Conservation (phyloP, 768 basidiomycete species). For the Inosperma sp. region DNA sequence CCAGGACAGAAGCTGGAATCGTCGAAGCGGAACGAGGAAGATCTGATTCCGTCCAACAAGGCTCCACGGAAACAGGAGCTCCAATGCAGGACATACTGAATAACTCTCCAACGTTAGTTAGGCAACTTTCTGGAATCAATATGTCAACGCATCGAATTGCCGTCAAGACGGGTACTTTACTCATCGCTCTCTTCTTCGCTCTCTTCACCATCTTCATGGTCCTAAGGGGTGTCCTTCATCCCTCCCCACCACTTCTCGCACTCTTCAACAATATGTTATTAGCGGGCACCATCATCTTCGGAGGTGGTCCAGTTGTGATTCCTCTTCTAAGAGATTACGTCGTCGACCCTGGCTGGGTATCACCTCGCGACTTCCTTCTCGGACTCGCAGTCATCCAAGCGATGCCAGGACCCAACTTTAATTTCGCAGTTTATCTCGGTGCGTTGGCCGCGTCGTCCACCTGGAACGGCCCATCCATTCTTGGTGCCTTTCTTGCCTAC, state of each 20-base stretch:
- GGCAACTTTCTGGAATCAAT: constrained; percentile 14
- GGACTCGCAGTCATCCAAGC: constrained; percentile 49
- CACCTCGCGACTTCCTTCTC: constrained; percentile 49
- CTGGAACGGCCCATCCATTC: constrained; percentile 29
- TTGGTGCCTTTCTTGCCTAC: constrained; percentile 45
- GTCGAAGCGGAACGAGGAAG: constrained; percentile 6
- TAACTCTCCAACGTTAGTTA: background rate
- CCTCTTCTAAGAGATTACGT: constrained; percentile 49
- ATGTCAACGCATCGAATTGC: constrained; percentile 24
- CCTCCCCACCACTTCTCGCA: constrained; percentile 27
- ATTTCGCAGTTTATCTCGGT: constrained; percentile 50
- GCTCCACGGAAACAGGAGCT: background rate
- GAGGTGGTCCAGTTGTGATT: constrained; percentile 55
- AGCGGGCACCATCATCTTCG: constrained; percentile 47
- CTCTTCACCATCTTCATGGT: constrained; percentile 28
- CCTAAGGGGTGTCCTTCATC: constrained; percentile 23
- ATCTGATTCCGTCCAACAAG: background rate
- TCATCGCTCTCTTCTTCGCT: constrained; percentile 26
- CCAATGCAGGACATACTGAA: background rate
- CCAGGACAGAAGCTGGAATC: constrained; percentile 7
- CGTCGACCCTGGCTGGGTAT: constrained; percentile 48
- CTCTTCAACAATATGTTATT: constrained; percentile 46
- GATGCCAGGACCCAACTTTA: constrained; percentile 54
- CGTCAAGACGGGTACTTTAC: constrained; percentile 21
- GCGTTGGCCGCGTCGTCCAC: constrained; percentile 31